Evolutionary conservation across 208 protist genomes (phyloP), one percentile per base, ranked within the genome.

Genomic region (Leishmania lainsoni): DNA sequence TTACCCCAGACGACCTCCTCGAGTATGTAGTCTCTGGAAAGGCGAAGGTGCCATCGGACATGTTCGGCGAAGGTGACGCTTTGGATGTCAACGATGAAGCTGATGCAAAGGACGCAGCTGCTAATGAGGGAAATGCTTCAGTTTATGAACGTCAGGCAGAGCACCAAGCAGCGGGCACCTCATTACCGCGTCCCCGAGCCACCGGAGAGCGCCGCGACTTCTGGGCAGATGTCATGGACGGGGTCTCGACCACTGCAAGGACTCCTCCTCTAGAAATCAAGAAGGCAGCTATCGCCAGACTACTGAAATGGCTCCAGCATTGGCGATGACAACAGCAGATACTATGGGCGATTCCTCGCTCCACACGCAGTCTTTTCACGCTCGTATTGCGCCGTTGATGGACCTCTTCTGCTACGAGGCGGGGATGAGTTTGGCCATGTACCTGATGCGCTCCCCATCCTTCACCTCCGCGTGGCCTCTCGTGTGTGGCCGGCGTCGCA

Each of bases 341-440:
- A 14, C n/a, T 35, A 26, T 4, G 29, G 32, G 12, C 4, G 20
- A 22, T 52, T 5, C 26, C 12, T 2, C 22, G 3, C 26, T 1
- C 48, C 45, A 29, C 61, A 32, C 22, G 39, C 78, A 66, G 61
- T 97, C 92, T 29, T 96, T 96, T 78, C 94, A 97, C 81, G 82
- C 79, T 45, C 89, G 90, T 48, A 87, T 94, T 0, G 65, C 77
- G 16, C 85, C 82, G 5, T 79, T 91, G 75, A 81, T 97, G 70
- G 88, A 97, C 61, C 82, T 96, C 45, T 97, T 97, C 80, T 89
- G 87, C 75, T 97, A 93, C 81, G 87, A 89, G 12, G 87, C 65
- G 91, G 89, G 20, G 82, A 87, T 39, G 88, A 91, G 76, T 86
- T 78, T 49, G 87, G 87, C 14, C 84, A 75, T 12, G 63, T 96